Conservation (phyloP, 371 early-diverging fungal genomes). For the Mortierella sp. region DNA sequence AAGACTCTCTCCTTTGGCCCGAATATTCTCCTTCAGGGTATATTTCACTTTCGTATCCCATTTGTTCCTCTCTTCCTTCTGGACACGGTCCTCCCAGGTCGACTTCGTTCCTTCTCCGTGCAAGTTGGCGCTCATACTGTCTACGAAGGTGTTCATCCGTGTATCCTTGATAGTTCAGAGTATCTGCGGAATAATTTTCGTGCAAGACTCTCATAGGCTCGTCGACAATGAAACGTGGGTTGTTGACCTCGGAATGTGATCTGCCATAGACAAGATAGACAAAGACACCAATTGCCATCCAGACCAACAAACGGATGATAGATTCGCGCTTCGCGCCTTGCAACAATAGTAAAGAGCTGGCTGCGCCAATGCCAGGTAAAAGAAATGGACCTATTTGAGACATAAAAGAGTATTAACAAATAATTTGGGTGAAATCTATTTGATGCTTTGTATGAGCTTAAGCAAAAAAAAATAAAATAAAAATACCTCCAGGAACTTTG, state of each 20-base stretch:
- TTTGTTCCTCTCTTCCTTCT: neutral
- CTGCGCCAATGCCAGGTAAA: slow-evolving; percentile 51
- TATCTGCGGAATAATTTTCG: slow-evolving; percentile 32
- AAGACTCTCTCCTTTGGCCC: neutral
- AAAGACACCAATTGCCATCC: slow-evolving; percentile 43
- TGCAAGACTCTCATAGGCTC: slow-evolving; percentile 47
- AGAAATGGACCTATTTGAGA: slow-evolving; percentile 21
- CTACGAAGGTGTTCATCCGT: slow-evolving; percentile 36
- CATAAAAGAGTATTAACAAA: no score
- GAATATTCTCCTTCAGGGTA: neutral
- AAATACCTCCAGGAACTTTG: slow-evolving; percentile 77
- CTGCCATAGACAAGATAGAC: slow-evolving; percentile 49
- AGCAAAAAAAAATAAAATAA: neutral
- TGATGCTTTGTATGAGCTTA: neutral
- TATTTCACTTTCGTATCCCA: neutral
- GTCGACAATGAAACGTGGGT: slow-evolving; percentile 28
- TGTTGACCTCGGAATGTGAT: slow-evolving; percentile 51
- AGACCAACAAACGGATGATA: slow-evolving; percentile 47
- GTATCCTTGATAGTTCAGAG: slow-evolving; percentile 16
- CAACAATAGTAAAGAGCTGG: slow-evolving; percentile 29
- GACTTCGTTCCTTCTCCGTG: slow-evolving; percentile 19
- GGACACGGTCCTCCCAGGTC: neutral
- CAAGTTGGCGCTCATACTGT: slow-evolving; percentile 42
- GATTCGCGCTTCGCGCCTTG: slow-evolving; percentile 45
- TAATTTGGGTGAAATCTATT: no score